Evolutionary conservation across 805 yeast species (phyloP).

Genomic region (Zygoascus bituminiphila): DNA sequence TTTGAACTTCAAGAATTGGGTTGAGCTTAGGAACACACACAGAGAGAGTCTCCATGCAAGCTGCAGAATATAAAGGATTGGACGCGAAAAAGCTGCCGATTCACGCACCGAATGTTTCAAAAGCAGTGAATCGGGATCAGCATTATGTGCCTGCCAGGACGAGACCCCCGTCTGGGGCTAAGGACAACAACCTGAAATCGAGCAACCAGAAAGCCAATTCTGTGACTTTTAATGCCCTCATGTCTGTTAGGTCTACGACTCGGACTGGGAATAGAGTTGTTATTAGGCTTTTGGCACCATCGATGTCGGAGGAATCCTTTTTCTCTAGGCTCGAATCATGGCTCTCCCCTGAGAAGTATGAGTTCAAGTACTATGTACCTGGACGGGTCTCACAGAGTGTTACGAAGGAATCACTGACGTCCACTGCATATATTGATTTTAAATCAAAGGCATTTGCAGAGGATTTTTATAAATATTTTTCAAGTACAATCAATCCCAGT

Average conservation of each 20-base stretch:
- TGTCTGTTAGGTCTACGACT: background rate
- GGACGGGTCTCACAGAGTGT: slow-evolving; percentile 27
- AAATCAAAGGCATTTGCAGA: slow-evolving; percentile 25
- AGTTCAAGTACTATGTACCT: slow-evolving; percentile 16
- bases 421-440: slow-evolving; percentile 39
- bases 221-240: background rate
- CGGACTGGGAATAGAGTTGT: slow-evolving; percentile 23
- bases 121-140: background rate
- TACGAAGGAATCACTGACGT: slow-evolving; percentile 32
- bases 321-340: slow-evolving; percentile 21
- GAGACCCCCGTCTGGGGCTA: too few species aligned
- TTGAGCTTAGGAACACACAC: too few species aligned
- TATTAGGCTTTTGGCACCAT: slow-evolving; percentile 37
- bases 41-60: too few species aligned
- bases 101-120: too few species aligned
- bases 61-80: too few species aligned
- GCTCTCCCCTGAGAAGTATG: slow-evolving; percentile 18
- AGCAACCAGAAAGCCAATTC: background rate
- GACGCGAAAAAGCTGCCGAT: too few species aligned
- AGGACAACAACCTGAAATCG: background rate
- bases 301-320: slow-evolving; percentile 23
- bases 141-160: background rate
- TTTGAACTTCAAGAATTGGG: too few species aligned
- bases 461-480: slow-evolving; percentile 27
- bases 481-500: slow-evolving; percentile 18